A percentile compares a stretch with the other conserved stretches of the same genome.
These are phyloP conservation scores for Castanea crenata DNA, from an alignment of 306 rosid genomes.

Conservation along the genomic window DNA sequence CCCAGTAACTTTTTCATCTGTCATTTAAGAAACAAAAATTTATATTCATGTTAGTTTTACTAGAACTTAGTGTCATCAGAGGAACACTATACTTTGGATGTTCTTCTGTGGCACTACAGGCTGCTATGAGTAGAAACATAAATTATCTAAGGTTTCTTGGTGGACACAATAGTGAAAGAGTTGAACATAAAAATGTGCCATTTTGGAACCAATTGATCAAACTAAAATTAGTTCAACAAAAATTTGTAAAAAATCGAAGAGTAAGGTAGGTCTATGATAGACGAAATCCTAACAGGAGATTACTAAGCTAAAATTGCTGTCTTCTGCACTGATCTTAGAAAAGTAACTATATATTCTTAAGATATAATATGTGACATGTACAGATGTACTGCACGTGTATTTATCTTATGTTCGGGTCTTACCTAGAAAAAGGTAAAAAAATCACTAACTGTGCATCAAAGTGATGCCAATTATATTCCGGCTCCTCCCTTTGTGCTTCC, in stretches of 20 bases:
- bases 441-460: background rate
- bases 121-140: background rate
- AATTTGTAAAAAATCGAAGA: no score
- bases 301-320: no score
- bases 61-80: background rate
- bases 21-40: background rate
- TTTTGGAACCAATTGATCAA: no score
- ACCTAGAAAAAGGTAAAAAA: background rate
- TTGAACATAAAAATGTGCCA: no score
- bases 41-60: background rate
- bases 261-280: no score
- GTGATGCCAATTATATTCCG: background rate
- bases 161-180: no score
- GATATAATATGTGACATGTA: no score
- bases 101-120: background rate
- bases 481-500: slow-evolving; percentile 17
- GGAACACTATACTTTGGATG: background rate
- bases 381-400: no score
- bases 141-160: background rate
- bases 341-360: no score
- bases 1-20: background rate
- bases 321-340: no score
- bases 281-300: no score
- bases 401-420: background rate
- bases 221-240: no score